phyloP scores from a whole-genome alignment of 305 asterid genomes.

The Fraxinus angustifolia region DNA sequence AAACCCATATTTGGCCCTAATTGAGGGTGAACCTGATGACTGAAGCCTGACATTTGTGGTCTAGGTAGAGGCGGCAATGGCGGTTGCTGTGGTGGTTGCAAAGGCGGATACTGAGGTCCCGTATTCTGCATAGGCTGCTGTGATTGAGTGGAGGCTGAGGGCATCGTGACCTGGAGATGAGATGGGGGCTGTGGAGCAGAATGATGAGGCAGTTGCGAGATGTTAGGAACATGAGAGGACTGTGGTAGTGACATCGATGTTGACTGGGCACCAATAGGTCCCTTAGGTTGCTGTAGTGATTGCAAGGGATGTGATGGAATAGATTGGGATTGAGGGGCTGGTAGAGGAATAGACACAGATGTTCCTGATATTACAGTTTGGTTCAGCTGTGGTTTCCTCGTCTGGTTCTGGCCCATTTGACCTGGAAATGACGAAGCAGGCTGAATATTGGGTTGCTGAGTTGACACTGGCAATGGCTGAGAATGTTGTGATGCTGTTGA shows the following conservation, averaged over 20 bases:
- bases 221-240: constrained; percentile 54
- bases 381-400: constrained; percentile 58
- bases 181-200: constrained; percentile 51
- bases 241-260: constrained; percentile 49
- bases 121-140: constrained; percentile 67
- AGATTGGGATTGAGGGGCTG: constrained; percentile 50
- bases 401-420: constrained; percentile 56
- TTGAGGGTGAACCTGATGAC: constrained; percentile 72
- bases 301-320: constrained; percentile 54
- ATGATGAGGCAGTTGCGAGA: constrained; percentile 65
- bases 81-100: constrained; percentile 58
- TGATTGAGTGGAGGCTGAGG: constrained; percentile 55
- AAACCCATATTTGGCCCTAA: constrained; percentile 65
- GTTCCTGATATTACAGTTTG: constrained; percentile 37
- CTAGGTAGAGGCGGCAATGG: constrained; percentile 68
- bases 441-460: constrained; percentile 54
- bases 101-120: constrained; percentile 56
- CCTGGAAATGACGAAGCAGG: constrained; percentile 49
- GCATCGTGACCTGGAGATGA: constrained; percentile 57
- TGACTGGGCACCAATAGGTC: constrained; percentile 46
- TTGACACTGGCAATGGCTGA: constrained; percentile 49
- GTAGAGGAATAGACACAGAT: constrained; percentile 43
- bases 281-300: constrained; percentile 53
- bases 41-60: constrained; percentile 53
- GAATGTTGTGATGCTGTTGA: constrained; percentile 49